Conservation (phyloP, 495 filamentous ascomycete genomes). For the Cudoniella acicularis region DNA sequence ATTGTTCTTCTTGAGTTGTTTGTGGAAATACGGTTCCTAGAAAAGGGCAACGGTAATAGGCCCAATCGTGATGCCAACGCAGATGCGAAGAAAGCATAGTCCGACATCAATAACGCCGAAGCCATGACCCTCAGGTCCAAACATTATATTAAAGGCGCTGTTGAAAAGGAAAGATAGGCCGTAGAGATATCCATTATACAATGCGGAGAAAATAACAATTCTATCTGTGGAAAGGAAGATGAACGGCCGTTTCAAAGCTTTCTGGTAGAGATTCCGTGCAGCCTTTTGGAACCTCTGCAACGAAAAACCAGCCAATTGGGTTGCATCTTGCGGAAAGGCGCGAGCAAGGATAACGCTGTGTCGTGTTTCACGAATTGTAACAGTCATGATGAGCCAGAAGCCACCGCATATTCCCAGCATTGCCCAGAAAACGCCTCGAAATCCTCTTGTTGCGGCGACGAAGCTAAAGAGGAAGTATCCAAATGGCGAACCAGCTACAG, state of each 20-base stretch:
- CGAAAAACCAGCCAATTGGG: not conserved
- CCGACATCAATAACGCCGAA: slow-evolving; percentile 38
- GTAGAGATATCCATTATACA: slow-evolving; percentile 38
- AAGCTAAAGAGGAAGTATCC: slow-evolving; percentile 42
- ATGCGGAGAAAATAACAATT: slow-evolving; percentile 30
- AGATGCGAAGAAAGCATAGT: slow-evolving; percentile 40
- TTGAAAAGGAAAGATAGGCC: slow-evolving; percentile 36
- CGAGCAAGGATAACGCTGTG: slow-evolving; percentile 29
- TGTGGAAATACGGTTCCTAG: slow-evolving; percentile 38
- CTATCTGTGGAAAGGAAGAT: slow-evolving; percentile 37
- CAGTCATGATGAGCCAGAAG: slow-evolving; percentile 33
- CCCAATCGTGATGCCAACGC: slow-evolving; percentile 38
- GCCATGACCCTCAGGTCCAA: slow-evolving; percentile 37
- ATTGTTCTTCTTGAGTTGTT: slow-evolving; percentile 12
- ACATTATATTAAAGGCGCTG: slow-evolving; percentile 42
- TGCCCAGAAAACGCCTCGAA: slow-evolving; percentile 44
- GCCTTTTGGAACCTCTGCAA: not conserved
- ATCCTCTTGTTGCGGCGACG: slow-evolving; percentile 34
- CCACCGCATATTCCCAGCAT: slow-evolving; percentile 43
- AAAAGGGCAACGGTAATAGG: slow-evolving; percentile 35
- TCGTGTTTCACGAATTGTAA: slow-evolving; percentile 42
- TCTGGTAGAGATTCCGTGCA: slow-evolving; percentile 25
- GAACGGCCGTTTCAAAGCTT: slow-evolving; percentile 32
- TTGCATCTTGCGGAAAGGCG: not conserved
- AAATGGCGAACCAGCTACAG: slow-evolving; percentile 32